A percentile compares a stretch with the other conserved stretches of the same genome.
Evolutionary conservation across 768 basidiomycete species (phyloP).

Genomic region (Kondoa malvinella): DNA sequence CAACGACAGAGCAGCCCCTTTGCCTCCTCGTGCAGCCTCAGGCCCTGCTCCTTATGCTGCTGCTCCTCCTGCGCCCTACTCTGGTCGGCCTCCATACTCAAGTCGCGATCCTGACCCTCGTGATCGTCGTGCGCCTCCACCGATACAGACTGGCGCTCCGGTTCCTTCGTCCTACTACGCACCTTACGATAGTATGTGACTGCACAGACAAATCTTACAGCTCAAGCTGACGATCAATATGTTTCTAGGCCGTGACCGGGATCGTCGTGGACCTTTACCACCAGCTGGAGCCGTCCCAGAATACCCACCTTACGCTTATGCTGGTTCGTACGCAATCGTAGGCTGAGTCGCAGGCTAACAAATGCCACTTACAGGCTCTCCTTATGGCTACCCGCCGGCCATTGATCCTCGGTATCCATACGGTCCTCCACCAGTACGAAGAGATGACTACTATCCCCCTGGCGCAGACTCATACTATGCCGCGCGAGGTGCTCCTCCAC

Average conservation of each 20-base stretch:
- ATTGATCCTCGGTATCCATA: neutral
- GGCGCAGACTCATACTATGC: neutral
- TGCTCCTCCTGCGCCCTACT: too few relatives aligned
- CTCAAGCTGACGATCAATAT: too few relatives aligned
- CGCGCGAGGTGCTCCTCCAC: neutral
- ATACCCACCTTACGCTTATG: neutral
- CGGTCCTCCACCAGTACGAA: too few relatives aligned
- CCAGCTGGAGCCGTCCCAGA: neutral
- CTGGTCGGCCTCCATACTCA: neutral
- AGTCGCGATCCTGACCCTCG: neutral
- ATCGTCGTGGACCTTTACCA: neutral
- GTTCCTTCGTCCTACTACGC: neutral
- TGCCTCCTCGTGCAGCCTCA: too few relatives aligned
- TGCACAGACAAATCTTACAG: too few relatives aligned
- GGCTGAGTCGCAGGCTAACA: neutral
- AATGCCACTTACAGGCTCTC: neutral
- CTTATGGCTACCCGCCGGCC: neutral
- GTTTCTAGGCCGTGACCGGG: neutral
- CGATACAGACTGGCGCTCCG: neutral
- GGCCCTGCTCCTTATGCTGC: too few relatives aligned
- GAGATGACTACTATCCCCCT: too few relatives aligned
- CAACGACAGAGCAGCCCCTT: too few relatives aligned
- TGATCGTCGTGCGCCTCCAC: neutral
- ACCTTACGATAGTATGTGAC: neutral
- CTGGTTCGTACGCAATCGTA: neutral